Base-by-base conservation (phyloP, 371 early-diverging fungal species). In the Mortierella sp. region DNA sequence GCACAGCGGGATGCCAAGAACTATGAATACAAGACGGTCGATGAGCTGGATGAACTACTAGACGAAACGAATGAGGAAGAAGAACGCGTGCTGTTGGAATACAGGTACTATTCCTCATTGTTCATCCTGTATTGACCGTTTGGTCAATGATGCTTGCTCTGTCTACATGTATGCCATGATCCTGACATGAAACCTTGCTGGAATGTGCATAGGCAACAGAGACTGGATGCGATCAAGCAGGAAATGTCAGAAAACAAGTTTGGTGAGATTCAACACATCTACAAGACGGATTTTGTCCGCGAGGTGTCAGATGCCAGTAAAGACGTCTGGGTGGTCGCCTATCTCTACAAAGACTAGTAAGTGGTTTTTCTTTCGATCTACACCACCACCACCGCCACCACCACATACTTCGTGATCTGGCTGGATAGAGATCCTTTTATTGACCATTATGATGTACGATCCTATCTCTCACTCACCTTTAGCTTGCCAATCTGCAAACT, bases 301-400 rank as follows among this genome's bases (percentile, higher is more conserved):
- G 93, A 96, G 77, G 97, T 98, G 9, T 93, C 96, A 0, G 95
- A 95, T 22, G 95, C 96, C 9, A 92, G 92, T 82, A 90, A 91
- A 64, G 82, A 86, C 25, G 85, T 84, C 27, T 83, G 87, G 79
- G 94, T 94, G 21, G 90, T 95, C 28, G 88, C 85, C 14, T 91
- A 90, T 61, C 83, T 94, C 24, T 94, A 86, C 74, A 88, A 94
- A 66, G 89, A 90, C 56, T 76, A 76, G 90, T 85, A 82, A 83
- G 85, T 61, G n/a, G n/a, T n/a, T n/a, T n/a, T n/a, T n/a, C n/a
- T n/a, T n/a, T n/a, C n/a, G n/a, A n/a, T n/a, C n/a, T n/a, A n/a
- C n/a, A n/a, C n/a, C n/a, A n/a, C n/a, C n/a, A n/a, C n/a, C n/a
- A n/a, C n/a, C n/a, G n/a, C n/a, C n/a, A n/a, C n/a, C n/a, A n/a